Conservation (phyloP, 202 grass and related monocot genomes). For the Sporobolus alterniflorus region DNA sequence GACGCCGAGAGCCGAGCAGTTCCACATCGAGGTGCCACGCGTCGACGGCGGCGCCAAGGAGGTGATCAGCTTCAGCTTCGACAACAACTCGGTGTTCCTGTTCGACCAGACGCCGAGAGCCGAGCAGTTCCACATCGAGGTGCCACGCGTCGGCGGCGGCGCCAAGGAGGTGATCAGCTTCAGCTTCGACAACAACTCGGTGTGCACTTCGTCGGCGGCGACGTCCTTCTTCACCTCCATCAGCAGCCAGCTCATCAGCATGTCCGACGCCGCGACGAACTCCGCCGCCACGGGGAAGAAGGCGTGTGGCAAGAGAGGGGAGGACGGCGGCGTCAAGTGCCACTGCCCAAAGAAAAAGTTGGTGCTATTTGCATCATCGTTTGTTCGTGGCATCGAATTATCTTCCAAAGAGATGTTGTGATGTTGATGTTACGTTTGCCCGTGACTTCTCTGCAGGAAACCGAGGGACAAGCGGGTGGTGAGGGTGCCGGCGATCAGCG, state of each 20-base stretch:
- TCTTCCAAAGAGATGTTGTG: not conserved
- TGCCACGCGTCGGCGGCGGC: conserved; percentile 37
- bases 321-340: conserved; percentile 68
- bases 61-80: conserved; percentile 88
- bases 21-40: conserved; percentile 59
- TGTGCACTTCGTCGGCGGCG: conserved; percentile 58
- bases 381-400: not conserved
- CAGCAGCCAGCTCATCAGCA: conserved; percentile 80
- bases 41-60: conserved; percentile 50
- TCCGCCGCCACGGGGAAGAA: conserved; percentile 51
- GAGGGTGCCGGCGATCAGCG: conserved; percentile 83
- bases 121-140: conserved; percentile 64
- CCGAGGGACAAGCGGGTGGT: conserved; percentile 85
- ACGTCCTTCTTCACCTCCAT: conserved; percentile 79
- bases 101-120: conserved; percentile 57
- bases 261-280: conserved; percentile 39
- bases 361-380: not conserved
- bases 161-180: conserved; percentile 71
- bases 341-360: conserved; percentile 95
- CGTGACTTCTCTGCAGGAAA: conserved; percentile 55
- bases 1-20: conserved; percentile 42
- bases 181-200: conserved; percentile 87
- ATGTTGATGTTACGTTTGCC: not conserved
- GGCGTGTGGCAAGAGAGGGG: conserved; percentile 51
- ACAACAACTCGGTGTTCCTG: conserved; percentile 70